Conservation (phyloP, 371 early-diverging fungal species). For the Mortierella sp. region DNA sequence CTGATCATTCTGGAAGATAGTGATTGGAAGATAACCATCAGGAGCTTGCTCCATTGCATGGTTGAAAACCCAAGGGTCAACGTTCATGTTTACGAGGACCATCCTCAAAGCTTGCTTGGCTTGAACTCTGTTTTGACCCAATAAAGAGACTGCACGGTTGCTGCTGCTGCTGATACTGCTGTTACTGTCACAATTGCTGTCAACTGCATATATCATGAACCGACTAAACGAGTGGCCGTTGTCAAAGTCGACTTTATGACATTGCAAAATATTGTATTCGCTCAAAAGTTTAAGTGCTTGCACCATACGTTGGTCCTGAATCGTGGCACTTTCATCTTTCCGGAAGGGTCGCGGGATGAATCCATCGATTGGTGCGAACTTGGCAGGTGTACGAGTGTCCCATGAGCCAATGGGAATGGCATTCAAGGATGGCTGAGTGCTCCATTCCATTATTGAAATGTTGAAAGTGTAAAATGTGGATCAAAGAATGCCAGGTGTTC, state of each 20-base stretch:
- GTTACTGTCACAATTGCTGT: neutral
- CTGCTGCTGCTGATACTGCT: neutral
- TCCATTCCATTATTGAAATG: neutral
- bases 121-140: neutral
- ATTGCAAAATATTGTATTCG: conserved; percentile 12
- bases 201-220: conserved; percentile 27
- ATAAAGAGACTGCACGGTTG: neutral
- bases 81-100: conserved; percentile 40
- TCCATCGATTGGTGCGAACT: neutral
- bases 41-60: neutral
- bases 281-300: conserved; percentile 11
- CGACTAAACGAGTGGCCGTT: neutral
- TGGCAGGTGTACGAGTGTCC: conserved; percentile 11
- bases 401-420: conserved; percentile 39
- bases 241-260: neutral
- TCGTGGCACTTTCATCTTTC: neutral
- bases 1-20: conserved; percentile 7
- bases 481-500: neutral
- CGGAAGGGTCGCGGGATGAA: conserved; percentile 4
- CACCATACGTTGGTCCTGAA: conserved; percentile 9
- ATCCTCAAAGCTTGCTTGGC: conserved; percentile 14
- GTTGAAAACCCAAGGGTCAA: conserved; percentile 22
- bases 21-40: neutral
- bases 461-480: neutral
- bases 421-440: neutral